Evolutionary conservation across 2,329 filamentous ascomycete species (phyloP).

Genomic region (Tricladium varicosporioides): DNA sequence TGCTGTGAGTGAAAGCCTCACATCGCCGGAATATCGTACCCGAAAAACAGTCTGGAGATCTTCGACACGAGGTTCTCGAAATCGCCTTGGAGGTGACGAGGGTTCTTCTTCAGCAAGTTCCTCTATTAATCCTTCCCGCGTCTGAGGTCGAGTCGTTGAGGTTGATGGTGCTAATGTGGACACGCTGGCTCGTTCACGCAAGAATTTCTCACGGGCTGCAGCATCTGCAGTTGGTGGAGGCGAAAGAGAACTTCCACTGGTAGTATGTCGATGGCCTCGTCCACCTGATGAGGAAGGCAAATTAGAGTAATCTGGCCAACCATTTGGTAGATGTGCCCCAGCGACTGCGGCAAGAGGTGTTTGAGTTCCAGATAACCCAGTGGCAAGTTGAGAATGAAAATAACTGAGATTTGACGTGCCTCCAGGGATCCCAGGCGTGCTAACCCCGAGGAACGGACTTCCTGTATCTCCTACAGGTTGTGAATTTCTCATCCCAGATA

Average conservation of each 20-base stretch:
- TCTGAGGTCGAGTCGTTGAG: constrained; percentile 55
- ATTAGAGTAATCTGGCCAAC: constrained; percentile 41
- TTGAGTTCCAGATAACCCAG: constrained; percentile 70
- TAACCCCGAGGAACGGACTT: constrained; percentile 56
- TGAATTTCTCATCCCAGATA: constrained; percentile 32
- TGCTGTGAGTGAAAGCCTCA: constrained; percentile 84
- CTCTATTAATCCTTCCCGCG: constrained; percentile 46
- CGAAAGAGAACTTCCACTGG: constrained; percentile 32
- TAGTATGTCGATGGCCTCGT: constrained; percentile 28
- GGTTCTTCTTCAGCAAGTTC: constrained; percentile 30
- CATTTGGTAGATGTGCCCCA: constrained; percentile 60
- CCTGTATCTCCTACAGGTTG: constrained; percentile 43
- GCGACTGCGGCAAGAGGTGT: constrained; percentile 79
- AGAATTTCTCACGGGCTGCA: constrained; percentile 33
- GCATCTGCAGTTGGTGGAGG: constrained; percentile 39
- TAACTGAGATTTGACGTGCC: constrained; percentile 77
- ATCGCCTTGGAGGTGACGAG: constrained; percentile 46
- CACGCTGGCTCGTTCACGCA: constrained; percentile 60
- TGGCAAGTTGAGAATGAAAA: constrained; percentile 74
- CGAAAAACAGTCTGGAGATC: constrained; percentile 92
- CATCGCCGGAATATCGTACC: constrained; percentile 83
- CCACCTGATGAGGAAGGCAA: constrained; percentile 16
- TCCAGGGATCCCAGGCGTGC: constrained; percentile 64
- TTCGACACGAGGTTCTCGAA: constrained; percentile 73
- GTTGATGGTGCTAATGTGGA: constrained; percentile 58